Conservation (phyloP, 2,329 filamentous ascomycete species). For the Paecilomyces sp. region DNA sequence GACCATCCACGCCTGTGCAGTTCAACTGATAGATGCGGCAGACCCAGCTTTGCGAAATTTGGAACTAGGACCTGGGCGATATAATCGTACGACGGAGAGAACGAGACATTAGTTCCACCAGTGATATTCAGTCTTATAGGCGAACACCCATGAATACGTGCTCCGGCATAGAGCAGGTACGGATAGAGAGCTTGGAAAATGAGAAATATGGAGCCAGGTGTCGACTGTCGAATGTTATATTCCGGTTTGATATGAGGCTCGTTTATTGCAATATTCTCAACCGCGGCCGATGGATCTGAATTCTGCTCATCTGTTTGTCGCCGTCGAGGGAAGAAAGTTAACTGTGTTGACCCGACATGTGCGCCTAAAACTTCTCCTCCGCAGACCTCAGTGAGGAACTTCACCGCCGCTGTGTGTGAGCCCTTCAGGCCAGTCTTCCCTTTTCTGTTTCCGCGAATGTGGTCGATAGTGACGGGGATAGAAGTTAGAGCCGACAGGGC, state of each 20-base stretch:
- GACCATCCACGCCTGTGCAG: conserved; percentile 50
- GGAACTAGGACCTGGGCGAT: conserved; percentile 49
- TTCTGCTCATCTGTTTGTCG: neutral
- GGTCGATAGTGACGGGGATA: conserved; percentile 42
- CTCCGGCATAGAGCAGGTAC: conserved; percentile 44
- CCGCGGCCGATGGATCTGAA: neutral
- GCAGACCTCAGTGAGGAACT: conserved; percentile 45
- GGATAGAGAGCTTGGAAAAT: conserved; percentile 55
- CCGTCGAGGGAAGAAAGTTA: conserved; percentile 25
- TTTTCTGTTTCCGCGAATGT: conserved; percentile 46
- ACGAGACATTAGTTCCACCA: conserved; percentile 53
- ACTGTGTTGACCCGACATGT: conserved; percentile 25
- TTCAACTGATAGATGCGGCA: conserved; percentile 38
- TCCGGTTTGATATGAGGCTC: conserved; percentile 19
- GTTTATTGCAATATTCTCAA: neutral
- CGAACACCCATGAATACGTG: conserved; percentile 3
- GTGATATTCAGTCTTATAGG: conserved; percentile 39
- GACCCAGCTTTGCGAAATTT: conserved; percentile 43
- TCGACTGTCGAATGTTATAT: conserved; percentile 37
- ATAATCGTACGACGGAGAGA: conserved; percentile 51
- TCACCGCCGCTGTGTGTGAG: conserved; percentile 50
- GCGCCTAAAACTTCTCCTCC: conserved; percentile 33
- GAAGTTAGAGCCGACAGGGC: conserved; percentile 48
- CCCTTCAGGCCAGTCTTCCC: conserved; percentile 50
- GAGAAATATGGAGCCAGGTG: conserved; percentile 49